phyloP scores from a whole-genome alignment of 2,329 filamentous ascomycete genomes.

The Lojkania enalia region DNA sequence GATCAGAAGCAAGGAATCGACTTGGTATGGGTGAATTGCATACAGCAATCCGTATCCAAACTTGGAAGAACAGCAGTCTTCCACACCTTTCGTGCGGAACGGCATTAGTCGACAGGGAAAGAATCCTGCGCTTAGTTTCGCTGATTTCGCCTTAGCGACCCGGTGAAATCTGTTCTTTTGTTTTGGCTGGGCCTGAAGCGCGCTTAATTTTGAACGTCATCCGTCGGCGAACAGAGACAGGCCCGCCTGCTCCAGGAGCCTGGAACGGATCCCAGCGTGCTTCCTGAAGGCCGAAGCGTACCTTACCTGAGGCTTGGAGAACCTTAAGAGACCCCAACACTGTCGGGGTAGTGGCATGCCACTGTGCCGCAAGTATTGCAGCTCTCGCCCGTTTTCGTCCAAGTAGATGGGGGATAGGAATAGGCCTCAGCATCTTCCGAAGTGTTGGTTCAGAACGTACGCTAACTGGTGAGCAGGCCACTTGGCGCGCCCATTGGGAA shows the following conservation, averaged over 20 bases:
- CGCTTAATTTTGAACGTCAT: constrained; percentile 7
- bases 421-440: constrained; percentile 1
- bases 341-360: constrained; percentile 1
- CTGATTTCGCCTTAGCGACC: constrained; percentile 1
- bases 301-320: background rate
- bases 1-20: background rate
- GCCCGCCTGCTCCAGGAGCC: background rate
- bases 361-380: constrained; percentile 7
- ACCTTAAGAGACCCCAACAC: background rate
- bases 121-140: constrained; percentile 8
- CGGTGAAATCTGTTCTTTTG: background rate
- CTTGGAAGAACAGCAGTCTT: constrained; percentile 6
- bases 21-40: constrained; percentile 1
- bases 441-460: constrained; percentile 5
- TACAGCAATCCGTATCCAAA: constrained; percentile 4
- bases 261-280: background rate
- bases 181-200: constrained; percentile 3
- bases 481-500: constrained; percentile 2
- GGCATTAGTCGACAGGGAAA: constrained; percentile 1
- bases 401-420: constrained; percentile 1
- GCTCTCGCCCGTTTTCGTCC: constrained; percentile 3
- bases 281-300: constrained; percentile 3
- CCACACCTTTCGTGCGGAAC: background rate
- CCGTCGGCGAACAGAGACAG: background rate
- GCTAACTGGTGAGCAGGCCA: constrained; percentile 1